These are phyloP conservation scores for Pestalotiopsis fici DNA, from an alignment of 2,329 filamentous ascomycete genomes.

Conservation along the genomic window DNA sequence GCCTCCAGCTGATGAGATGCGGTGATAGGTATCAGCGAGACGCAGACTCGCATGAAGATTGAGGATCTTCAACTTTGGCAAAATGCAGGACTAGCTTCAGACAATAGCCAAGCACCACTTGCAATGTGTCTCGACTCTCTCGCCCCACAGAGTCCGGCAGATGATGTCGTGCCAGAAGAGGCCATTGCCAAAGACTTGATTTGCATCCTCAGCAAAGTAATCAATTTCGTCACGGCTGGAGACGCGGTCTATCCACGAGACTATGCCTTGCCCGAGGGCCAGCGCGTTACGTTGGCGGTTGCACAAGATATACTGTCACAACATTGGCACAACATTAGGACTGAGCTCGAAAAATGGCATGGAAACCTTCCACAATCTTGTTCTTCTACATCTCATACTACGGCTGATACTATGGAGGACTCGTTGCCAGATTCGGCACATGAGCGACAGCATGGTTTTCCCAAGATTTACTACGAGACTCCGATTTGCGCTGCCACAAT, in stretches of 20 bases:
- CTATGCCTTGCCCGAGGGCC: slow-evolving; percentile 30
- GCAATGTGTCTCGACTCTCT: background rate
- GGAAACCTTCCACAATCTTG: no score
- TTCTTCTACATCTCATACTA: no score
- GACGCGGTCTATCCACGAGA: slow-evolving; percentile 45
- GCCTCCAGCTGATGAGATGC: background rate
- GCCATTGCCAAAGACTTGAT: slow-evolving; percentile 64
- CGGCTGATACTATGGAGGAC: no score
- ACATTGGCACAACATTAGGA: background rate
- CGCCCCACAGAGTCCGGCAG: no score
- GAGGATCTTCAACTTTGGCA: background rate
- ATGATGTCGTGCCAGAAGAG: slow-evolving; percentile 59
- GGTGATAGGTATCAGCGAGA: background rate
- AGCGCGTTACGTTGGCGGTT: slow-evolving; percentile 40
- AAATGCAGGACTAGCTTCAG: background rate
- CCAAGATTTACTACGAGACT: slow-evolving; percentile 63
- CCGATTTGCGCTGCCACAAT: slow-evolving; percentile 67
- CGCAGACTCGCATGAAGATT: background rate
- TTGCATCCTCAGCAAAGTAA: slow-evolving; percentile 66
- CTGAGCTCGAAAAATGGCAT: background rate
- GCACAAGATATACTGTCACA: background rate
- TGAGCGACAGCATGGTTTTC: slow-evolving; percentile 49
- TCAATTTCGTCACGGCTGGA: slow-evolving; percentile 63
- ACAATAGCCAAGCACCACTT: background rate
- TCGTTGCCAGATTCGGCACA: slow-evolving; percentile 40